phyloP scores from a whole-genome alignment of 805 yeast genomes.

The Blastobotrys robertii region DNA sequence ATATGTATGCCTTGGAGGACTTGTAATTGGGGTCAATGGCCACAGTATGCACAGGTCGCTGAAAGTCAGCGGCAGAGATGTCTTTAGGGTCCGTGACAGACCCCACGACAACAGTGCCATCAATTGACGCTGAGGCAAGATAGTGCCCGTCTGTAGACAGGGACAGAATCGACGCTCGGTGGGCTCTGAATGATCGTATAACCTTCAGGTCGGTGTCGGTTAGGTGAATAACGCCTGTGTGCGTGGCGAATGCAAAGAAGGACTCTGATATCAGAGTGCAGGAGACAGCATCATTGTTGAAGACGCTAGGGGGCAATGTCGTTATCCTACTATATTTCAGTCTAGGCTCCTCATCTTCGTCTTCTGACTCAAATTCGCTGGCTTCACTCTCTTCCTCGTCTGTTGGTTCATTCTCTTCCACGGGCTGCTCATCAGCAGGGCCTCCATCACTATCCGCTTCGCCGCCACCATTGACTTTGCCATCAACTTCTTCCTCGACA shows the following conservation, averaged over 20 bases:
- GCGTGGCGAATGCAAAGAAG: slow-evolving; percentile 76
- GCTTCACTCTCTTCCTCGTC: slow-evolving; percentile 16
- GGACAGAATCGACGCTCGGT: slow-evolving; percentile 72
- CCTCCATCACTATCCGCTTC: background rate
- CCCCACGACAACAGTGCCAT: slow-evolving; percentile 84
- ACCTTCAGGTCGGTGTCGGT: slow-evolving; percentile 49
- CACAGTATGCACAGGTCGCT: slow-evolving; percentile 81
- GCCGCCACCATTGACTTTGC: background rate
- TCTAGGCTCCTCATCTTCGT: slow-evolving; percentile 29
- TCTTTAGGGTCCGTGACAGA: slow-evolving; percentile 53
- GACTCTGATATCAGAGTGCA: slow-evolving; percentile 50
- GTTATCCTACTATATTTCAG: slow-evolving; percentile 66
- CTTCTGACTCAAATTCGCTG: slow-evolving; percentile 21
- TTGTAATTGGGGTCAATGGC: slow-evolving; percentile 64
- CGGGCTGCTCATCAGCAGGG: background rate
- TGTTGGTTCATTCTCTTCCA: slow-evolving; percentile 11
- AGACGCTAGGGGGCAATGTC: slow-evolving; percentile 60
- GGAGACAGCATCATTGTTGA: slow-evolving; percentile 69
- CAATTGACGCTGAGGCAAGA: slow-evolving; percentile 86
- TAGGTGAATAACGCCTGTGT: slow-evolving; percentile 72
- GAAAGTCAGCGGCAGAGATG: slow-evolving; percentile 67
- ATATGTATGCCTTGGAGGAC: slow-evolving; percentile 53
- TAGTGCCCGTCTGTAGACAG: slow-evolving; percentile 62
- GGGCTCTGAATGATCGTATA: slow-evolving; percentile 70
- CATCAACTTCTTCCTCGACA: background rate